These are phyloP conservation scores for Trypanosomatidae sp. DNA, from an alignment of 208 protist species.

Conservation along the genomic window DNA sequence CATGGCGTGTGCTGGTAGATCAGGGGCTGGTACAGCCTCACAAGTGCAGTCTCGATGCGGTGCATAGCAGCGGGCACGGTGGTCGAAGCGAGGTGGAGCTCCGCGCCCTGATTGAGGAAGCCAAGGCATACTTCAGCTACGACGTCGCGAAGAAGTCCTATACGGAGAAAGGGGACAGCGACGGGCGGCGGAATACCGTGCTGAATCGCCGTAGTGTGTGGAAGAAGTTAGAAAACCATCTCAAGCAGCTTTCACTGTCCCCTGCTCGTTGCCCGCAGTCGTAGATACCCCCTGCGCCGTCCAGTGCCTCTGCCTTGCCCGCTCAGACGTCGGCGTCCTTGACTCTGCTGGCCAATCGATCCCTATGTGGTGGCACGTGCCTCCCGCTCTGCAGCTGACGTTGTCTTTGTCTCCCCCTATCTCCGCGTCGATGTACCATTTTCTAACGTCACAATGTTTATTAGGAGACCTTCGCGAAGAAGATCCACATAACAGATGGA, in stretches of 20 bases:
- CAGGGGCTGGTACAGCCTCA: slow-evolving; percentile 9
- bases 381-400: background rate
- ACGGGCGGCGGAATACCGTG: background rate
- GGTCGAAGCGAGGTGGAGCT: slow-evolving; percentile 12
- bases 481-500: background rate
- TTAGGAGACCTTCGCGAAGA: background rate
- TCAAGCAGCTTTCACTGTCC: slow-evolving; percentile 2
- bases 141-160: slow-evolving; percentile 6
- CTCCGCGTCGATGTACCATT: background rate
- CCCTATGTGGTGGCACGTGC: background rate
- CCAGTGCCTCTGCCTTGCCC: too few species aligned
- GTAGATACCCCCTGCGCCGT: background rate
- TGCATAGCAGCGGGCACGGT: slow-evolving; percentile 9
- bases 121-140: slow-evolving; percentile 15
- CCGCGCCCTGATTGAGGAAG: slow-evolving; percentile 17
- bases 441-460: background rate
- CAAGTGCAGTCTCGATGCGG: slow-evolving; percentile 5
- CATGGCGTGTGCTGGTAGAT: slow-evolving; percentile 22
- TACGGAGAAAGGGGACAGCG: slow-evolving; percentile 10
- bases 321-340: background rate
- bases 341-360: background rate
- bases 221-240: background rate
- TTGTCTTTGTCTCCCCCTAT: background rate
- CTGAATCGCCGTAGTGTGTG: slow-evolving; percentile 12
- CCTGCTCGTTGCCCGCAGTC: background rate